A percentile compares a stretch with the other conserved stretches of the same genome.
phyloP scores from a whole-genome alignment of 768 basidiomycete species.

The Mrakia hoshinonis region DNA sequence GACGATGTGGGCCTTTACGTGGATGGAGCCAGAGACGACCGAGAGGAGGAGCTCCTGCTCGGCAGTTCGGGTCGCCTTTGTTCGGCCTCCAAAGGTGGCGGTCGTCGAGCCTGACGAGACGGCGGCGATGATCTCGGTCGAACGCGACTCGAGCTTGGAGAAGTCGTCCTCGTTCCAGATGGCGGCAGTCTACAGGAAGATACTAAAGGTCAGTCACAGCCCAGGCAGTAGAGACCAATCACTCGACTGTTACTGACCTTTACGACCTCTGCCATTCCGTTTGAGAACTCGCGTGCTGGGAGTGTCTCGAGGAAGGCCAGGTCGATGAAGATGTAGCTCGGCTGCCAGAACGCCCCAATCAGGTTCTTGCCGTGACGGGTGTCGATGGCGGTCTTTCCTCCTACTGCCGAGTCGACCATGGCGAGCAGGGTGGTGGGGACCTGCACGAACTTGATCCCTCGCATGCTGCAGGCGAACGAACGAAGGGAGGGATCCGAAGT shows the following conservation, averaged over 20 bases:
- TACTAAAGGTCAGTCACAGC: background rate
- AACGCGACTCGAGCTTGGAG: slow-evolving; percentile 71
- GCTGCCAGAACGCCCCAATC: slow-evolving; percentile 98
- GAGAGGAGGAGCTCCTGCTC: slow-evolving; percentile 79
- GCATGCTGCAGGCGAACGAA: slow-evolving; percentile 60
- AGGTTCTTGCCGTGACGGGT: slow-evolving; percentile 97
- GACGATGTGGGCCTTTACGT: slow-evolving; percentile 93
- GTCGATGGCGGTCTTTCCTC: slow-evolving; percentile 98
- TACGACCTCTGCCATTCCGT: slow-evolving; percentile 96
- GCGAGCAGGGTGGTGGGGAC: slow-evolving; percentile 93
- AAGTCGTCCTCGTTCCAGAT: slow-evolving; percentile 94
- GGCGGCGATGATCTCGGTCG: slow-evolving; percentile 71
- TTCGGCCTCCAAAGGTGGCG: slow-evolving; percentile 46
- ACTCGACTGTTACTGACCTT: slow-evolving; percentile 53
- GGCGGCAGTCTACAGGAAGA: slow-evolving; percentile 72
- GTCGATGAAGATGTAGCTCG: slow-evolving; percentile 94
- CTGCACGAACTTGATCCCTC: slow-evolving; percentile 88
- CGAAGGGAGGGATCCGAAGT: slow-evolving; percentile 7
- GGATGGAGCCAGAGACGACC: slow-evolving; percentile 85
- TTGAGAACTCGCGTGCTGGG: slow-evolving; percentile 86
- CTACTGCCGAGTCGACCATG: slow-evolving; percentile 97
- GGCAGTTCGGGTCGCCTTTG: slow-evolving; percentile 52
- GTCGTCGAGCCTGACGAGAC: slow-evolving; percentile 59
- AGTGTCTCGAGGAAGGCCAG: slow-evolving; percentile 90
- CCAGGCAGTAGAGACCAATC: background rate